Evolutionary conservation across 176 grass and related monocot genomes (phyloP).

Genomic region (Carex pumila): DNA sequence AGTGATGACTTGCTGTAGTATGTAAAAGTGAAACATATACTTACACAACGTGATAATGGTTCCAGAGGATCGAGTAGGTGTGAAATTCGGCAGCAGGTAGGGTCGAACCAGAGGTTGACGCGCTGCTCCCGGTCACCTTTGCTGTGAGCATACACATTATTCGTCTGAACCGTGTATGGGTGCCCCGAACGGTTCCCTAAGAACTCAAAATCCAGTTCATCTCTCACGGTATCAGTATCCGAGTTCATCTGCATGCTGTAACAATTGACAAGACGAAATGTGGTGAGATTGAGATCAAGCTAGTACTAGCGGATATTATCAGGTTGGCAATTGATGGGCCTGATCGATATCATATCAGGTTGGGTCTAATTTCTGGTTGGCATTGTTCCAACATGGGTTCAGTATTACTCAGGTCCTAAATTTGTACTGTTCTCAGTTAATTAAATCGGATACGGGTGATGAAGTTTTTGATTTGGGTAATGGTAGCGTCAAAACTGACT

Average conservation of each 20-base stretch:
- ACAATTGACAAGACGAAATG: not conserved
- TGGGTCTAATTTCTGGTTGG: not conserved
- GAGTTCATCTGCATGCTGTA: slow-evolving; percentile 4
- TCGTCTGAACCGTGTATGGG: slow-evolving; percentile 39
- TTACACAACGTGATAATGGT: slow-evolving; percentile 4
- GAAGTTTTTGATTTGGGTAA: not conserved
- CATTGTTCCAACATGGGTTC: not conserved
- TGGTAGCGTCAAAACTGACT: not conserved
- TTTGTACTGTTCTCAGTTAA: not conserved
- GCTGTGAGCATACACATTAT: slow-evolving; percentile 28
- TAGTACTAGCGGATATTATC: not conserved
- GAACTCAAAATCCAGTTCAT: slow-evolving; percentile 39
- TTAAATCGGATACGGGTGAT: not conserved
- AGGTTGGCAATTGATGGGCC: not conserved
- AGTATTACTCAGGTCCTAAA: not conserved
- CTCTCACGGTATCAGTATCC: not conserved
- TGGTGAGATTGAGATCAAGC: not conserved
- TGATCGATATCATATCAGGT: not conserved
- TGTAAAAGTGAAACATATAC: not conserved
- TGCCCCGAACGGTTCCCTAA: slow-evolving; percentile 33
- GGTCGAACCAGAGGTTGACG: slow-evolving; percentile 34
- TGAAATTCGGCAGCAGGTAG: not conserved
- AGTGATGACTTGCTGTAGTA: not conserved
- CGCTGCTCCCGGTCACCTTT: slow-evolving; percentile 37
- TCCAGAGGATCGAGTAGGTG: slow-evolving; percentile 11